Conservation (phyloP, 2,329 filamentous ascomycete genomes). For the Sclerotinia trifoliorum region DNA sequence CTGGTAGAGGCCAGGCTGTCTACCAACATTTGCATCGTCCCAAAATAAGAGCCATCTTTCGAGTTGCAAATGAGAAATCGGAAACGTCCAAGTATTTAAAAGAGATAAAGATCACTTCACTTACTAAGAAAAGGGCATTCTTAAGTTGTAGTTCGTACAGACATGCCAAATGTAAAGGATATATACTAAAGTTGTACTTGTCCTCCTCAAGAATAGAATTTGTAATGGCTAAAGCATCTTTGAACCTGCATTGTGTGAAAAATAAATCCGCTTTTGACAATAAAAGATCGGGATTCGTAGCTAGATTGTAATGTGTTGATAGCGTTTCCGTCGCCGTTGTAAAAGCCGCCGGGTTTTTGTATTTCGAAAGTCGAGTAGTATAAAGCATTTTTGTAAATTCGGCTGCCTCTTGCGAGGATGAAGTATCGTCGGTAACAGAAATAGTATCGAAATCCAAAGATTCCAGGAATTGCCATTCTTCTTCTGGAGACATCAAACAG, state of each 20-base stretch:
- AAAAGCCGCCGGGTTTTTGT: conserved; percentile 81
- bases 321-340: conserved; percentile 84
- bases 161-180: conserved; percentile 88
- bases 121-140: conserved; percentile 76
- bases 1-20: neutral
- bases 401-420: conserved; percentile 77
- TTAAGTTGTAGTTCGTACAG: conserved; percentile 84
- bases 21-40: neutral
- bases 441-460: conserved; percentile 86
- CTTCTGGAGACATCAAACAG: conserved; percentile 75
- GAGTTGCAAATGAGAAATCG: neutral
- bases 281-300: conserved; percentile 83
- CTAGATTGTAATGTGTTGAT: conserved; percentile 88
- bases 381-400: conserved; percentile 96
- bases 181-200: conserved; percentile 83
- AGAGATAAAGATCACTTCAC: conserved; percentile 33
- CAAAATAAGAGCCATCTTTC: neutral
- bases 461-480: conserved; percentile 70
- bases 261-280: conserved; percentile 86
- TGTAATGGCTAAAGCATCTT: conserved; percentile 80
- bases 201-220: conserved; percentile 78
- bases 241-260: conserved; percentile 92
- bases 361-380: conserved; percentile 92
- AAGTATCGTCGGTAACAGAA: conserved; percentile 60
- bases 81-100: neutral